Base-by-base conservation (phyloP, 768 basidiomycete genomes). In the Mycena olivaceomarginata region DNA sequence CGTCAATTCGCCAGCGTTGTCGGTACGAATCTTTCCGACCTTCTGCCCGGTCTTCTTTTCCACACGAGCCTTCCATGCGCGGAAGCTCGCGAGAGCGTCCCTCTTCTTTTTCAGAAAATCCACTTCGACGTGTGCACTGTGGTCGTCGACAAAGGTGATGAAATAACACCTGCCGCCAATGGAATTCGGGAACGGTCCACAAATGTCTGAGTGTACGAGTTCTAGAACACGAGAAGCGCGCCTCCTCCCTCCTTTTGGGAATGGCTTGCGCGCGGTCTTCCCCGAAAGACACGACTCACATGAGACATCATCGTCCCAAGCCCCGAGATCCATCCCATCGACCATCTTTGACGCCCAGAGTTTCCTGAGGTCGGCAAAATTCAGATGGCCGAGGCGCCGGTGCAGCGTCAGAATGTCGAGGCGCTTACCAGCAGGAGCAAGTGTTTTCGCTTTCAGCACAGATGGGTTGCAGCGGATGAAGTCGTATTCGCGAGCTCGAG, bases 1-100 rank as follows among this genome's bases (percentile, higher is more conserved):
- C 3, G 82, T 63, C 22, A 79, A 80, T 59, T 85, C 83, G 10
- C 56, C 77, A 1, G 82, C 83, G 66, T 82, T 83, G 56, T 85
- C 83, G 5, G 69, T 69, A 1, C 82, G 31, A 11, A 84, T 72
- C 13, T 25, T 48, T n/a, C 65, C 70, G 0, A 80, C 48, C 22
- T 72, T 79, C 43, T 18, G 31, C 0, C 78, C 79, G 25, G 80
- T 77, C 56, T 82, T 73, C 69, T 51, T 31, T 31, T 31, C 31
- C 31, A 31, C 31, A 31, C 31, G 31, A 31, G 31, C 31, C 31
- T 31, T 31, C 68, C 56, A 70, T 67, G 53, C 70, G n/a, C 77
- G 46, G 76, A 75, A 70, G 40, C 59, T 12, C 20, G 68, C 22
- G 11, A 69, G 70, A 59, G 68, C 76, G n/a, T n/a, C n/a, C 9